Evolutionary conservation across 805 yeast species (phyloP).

Genomic region (Metschnikowia chrysomelidarum): DNA sequence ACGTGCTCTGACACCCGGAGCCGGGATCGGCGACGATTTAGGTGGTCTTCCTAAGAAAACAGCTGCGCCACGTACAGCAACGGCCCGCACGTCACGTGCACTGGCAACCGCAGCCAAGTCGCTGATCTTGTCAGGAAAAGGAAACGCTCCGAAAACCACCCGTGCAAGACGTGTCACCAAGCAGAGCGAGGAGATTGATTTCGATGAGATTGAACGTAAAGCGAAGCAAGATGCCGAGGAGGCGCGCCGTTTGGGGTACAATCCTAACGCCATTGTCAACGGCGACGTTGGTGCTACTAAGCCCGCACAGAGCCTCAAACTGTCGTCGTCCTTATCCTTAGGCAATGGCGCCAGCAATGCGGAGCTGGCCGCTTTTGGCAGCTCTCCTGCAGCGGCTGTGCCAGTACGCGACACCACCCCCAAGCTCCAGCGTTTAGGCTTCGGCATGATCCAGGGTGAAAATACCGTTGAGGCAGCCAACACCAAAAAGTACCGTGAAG

Average conservation of each 20-base stretch:
- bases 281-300: constrained; percentile 18
- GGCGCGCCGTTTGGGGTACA: constrained; percentile 52
- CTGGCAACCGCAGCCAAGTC: constrained; percentile 29
- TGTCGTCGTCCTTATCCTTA: constrained; percentile 12
- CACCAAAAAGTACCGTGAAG: constrained; percentile 47
- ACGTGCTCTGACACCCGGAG: constrained; percentile 43
- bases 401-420: constrained; percentile 56
- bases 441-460: constrained; percentile 78
- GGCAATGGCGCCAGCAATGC: constrained; percentile 6
- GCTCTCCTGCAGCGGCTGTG: constrained; percentile 12
- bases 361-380: constrained; percentile 1
- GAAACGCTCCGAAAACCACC: constrained; percentile 54
- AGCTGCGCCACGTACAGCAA: constrained; percentile 24
- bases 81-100: constrained; percentile 27
- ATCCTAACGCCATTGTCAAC: constrained; percentile 34
- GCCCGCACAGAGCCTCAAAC: constrained; percentile 2
- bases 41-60: constrained; percentile 12
- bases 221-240: constrained; percentile 83
- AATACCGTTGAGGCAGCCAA: constrained; percentile 46
- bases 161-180: constrained; percentile 52
- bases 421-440: constrained; percentile 78
- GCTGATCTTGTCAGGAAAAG: constrained; percentile 44
- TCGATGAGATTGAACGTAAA: constrained; percentile 64
- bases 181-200: constrained; percentile 52
- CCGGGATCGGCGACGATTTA: constrained; percentile 38